phyloP scores from a whole-genome alignment of 495 filamentous ascomycete species.

The Penicillium herquei region DNA sequence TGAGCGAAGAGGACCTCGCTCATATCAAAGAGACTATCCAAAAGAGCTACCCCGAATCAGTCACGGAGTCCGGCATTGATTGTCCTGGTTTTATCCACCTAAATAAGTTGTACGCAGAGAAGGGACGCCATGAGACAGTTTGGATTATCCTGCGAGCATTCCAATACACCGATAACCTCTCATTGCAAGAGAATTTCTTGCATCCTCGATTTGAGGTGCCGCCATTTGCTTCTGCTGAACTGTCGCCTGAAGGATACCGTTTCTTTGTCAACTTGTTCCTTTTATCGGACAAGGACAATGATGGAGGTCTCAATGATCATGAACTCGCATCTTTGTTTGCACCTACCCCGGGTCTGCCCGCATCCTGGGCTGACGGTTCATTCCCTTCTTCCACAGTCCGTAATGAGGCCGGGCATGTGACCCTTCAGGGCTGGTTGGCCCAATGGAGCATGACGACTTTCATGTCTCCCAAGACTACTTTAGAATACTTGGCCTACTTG shows the following conservation, averaged over 20 bases:
- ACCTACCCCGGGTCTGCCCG: constrained; percentile 84
- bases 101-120: constrained; percentile 95
- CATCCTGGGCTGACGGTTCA: constrained; percentile 83
- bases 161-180: constrained; percentile 92
- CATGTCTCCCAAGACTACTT: constrained; percentile 86
- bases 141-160: constrained; percentile 97
- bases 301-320: constrained; percentile 82
- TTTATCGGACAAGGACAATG: constrained; percentile 93
- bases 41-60: constrained; percentile 61
- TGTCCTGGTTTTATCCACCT: constrained; percentile 79
- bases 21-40: constrained; percentile 85
- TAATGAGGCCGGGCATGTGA: constrained; percentile 93
- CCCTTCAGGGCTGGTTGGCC: constrained; percentile 94
- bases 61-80: constrained; percentile 71
- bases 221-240: constrained; percentile 83
- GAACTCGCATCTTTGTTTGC: constrained; percentile 87
- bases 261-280: constrained; percentile 98
- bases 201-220: constrained; percentile 94
- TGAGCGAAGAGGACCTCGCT: constrained; percentile 73
- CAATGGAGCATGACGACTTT: constrained; percentile 99
- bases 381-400: constrained; percentile 94
- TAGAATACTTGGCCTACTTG: constrained; percentile 93
- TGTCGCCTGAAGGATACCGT: constrained; percentile 90
- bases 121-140: constrained; percentile 96
- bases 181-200: constrained; percentile 85